Evolutionary conservation across 2,329 filamentous ascomycete species (phyloP).

Genomic region (Coniochaeta pulveracea): DNA sequence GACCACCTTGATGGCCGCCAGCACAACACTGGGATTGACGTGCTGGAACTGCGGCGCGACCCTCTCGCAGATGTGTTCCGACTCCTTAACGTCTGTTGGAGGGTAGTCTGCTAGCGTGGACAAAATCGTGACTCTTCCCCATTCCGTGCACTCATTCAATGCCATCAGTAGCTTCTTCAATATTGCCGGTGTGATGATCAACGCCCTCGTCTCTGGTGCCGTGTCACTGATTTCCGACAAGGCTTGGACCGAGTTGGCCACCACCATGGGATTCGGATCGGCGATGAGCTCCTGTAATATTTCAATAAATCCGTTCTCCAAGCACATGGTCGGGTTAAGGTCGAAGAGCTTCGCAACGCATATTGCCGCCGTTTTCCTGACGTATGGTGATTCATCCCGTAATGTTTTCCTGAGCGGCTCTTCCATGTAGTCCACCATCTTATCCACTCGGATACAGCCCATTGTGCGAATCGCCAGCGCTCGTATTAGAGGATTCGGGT

Average conservation of each 20-base stretch:
- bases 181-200: slow-evolving; percentile 70
- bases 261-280: slow-evolving; percentile 97
- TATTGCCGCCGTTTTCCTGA: slow-evolving; percentile 94
- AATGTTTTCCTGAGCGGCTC: slow-evolving; percentile 92
- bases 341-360: slow-evolving; percentile 98
- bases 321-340: slow-evolving; percentile 79
- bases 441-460: slow-evolving; percentile 96
- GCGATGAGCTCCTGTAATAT: slow-evolving; percentile 90
- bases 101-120: slow-evolving; percentile 83
- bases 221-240: slow-evolving; percentile 84
- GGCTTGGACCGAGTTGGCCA: slow-evolving; percentile 92
- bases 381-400: slow-evolving; percentile 94
- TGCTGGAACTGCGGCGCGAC: slow-evolving; percentile 97
- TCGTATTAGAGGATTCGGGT: slow-evolving; percentile 90
- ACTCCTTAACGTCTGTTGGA: slow-evolving; percentile 81
- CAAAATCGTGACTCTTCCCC: slow-evolving; percentile 90
- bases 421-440: slow-evolving; percentile 99
- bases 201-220: slow-evolving; percentile 78
- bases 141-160: slow-evolving; percentile 95
- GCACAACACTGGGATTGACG: slow-evolving; percentile 90
- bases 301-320: slow-evolving; percentile 95
- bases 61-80: slow-evolving; percentile 95
- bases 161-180: slow-evolving; percentile 96
- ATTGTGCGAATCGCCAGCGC: slow-evolving; percentile 94
- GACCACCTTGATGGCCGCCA: slow-evolving; percentile 95